These are phyloP conservation scores for Aurifilum marmelostoma DNA, from an alignment of 2,329 filamentous ascomycete species.

Conservation along the genomic window DNA sequence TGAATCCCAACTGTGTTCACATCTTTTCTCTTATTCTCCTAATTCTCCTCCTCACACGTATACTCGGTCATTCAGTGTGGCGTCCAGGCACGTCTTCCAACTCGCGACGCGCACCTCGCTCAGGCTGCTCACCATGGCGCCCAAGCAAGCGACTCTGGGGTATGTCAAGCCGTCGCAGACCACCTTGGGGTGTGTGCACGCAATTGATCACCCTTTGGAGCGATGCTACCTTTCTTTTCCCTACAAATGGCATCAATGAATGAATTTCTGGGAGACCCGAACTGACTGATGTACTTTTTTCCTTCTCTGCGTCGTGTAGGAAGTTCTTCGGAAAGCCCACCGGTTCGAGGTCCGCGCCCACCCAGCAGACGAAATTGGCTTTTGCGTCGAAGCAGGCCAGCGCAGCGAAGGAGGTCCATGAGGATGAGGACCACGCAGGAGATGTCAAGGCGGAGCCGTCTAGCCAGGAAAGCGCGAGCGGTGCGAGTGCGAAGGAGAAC, in stretches of 20 bases:
- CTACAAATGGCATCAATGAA: neutral
- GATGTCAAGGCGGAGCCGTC: constrained; percentile 33
- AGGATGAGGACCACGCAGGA: constrained; percentile 26
- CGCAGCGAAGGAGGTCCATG: constrained; percentile 42
- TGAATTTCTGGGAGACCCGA: neutral
- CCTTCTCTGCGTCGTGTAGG: constrained; percentile 39
- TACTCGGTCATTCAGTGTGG: constrained; percentile 17
- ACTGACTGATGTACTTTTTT: constrained; percentile 4
- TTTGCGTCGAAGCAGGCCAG: constrained; percentile 65
- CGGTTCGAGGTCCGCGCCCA: constrained; percentile 60
- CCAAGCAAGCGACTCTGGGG: constrained; percentile 84
- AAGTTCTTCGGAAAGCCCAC: constrained; percentile 80
- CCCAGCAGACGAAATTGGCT: constrained; percentile 77
- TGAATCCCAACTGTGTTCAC: neutral
- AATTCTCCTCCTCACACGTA: neutral
- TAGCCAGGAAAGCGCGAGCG: constrained; percentile 31
- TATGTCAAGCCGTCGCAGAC: constrained; percentile 78
- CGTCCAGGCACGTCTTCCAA: constrained; percentile 32
- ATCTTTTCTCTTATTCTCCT: too few species aligned
- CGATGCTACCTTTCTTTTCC: neutral
- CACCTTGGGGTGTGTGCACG: constrained; percentile 67
- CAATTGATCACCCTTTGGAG: neutral
- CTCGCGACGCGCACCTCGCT: constrained; percentile 31
- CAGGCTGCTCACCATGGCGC: constrained; percentile 44
- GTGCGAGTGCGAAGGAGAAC: constrained; percentile 43